Percentiles rank a stretch among this genome's conserved stretches.
These are phyloP conservation scores for Hymenoscyphus albidus DNA, from an alignment of 2,329 filamentous ascomycete genomes.

Conservation along the genomic window DNA sequence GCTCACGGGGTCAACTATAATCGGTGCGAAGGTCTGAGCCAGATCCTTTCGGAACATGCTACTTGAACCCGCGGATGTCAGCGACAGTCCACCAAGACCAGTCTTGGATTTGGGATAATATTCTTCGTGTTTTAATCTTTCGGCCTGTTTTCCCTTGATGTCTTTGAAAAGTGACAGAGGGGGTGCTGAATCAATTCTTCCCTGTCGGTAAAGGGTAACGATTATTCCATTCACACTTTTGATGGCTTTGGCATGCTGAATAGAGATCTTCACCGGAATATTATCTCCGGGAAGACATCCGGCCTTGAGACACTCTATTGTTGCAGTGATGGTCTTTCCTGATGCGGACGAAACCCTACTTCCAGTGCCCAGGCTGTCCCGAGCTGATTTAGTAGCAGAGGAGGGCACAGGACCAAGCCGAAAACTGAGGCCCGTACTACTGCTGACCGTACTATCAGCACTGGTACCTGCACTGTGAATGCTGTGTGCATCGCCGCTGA, in stretches of 20 bases:
- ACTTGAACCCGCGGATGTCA: conserved; percentile 80
- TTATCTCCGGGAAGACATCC: conserved; percentile 84
- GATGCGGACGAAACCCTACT: conserved; percentile 49
- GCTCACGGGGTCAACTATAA: conserved; percentile 80
- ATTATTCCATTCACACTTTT: conserved; percentile 92
- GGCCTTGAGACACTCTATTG: conserved; percentile 74
- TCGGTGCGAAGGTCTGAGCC: conserved; percentile 79
- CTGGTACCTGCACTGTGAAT: conserved; percentile 69
- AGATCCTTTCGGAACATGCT: conserved; percentile 96
- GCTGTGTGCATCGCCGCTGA: conserved; percentile 55
- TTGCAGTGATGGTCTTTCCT: conserved; percentile 80
- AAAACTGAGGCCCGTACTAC: conserved; percentile 44
- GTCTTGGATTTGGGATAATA: conserved; percentile 85
- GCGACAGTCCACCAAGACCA: conserved; percentile 78
- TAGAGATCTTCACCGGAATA: conserved; percentile 72
- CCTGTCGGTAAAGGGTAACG: conserved; percentile 86
- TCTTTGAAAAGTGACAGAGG: conserved; percentile 46
- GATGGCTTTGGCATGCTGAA: conserved; percentile 84
- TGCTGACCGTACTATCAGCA: conserved; percentile 54
- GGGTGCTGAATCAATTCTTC: conserved; percentile 77
- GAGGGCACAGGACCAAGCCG: conserved; percentile 36
- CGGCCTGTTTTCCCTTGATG: conserved; percentile 57
- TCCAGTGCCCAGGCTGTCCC: conserved; percentile 47
- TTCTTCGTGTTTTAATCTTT: conserved; percentile 66
- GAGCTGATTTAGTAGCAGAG: conserved; percentile 36